phyloP scores from a whole-genome alignment of 2,329 filamentous ascomycete species.

The Rhinocladiella mackenziei region DNA sequence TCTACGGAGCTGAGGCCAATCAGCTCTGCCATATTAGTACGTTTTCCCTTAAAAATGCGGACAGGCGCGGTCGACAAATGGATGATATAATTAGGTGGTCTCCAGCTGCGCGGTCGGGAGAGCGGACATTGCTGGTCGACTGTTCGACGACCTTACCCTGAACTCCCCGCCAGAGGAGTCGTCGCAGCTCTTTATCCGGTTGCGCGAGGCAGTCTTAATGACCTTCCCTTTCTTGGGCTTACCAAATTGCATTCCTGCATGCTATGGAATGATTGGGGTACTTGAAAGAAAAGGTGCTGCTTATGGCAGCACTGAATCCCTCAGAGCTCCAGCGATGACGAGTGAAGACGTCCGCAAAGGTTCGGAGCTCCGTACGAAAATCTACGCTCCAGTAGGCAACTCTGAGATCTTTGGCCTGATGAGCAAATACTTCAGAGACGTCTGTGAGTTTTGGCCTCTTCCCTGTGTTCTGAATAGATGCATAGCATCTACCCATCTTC shows the following conservation, averaged over 20 bases:
- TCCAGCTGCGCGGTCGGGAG: conserved; percentile 15
- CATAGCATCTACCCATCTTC: too few relatives aligned
- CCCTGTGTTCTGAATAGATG: too few relatives aligned
- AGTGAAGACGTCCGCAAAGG: conserved; percentile 9
- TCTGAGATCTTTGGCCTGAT: conserved; percentile 9
- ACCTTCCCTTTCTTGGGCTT: conserved; percentile 13
- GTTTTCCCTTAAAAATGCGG: too few relatives aligned
- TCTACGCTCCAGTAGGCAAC: conserved; percentile 9
- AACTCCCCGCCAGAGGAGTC: conserved; percentile 8
- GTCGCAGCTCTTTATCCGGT: conserved; percentile 3
- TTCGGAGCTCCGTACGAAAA: conserved; percentile 1
- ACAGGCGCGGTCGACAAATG: too few relatives aligned
- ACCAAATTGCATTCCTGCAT: conserved; percentile 15
- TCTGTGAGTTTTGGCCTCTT: conserved; percentile 11
- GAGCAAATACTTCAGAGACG: conserved; percentile 6
- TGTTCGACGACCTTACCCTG: conserved; percentile 13
- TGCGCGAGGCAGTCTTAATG: conserved; percentile 11
- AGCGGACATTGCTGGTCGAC: conserved; percentile 11
- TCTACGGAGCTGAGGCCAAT: too few relatives aligned
- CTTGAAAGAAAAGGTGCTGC: conserved; percentile 8
- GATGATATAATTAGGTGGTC: too few relatives aligned
- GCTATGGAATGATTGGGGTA: conserved; percentile 16
- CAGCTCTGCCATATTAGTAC: too few relatives aligned
- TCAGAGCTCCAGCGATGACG: conserved; percentile 3
- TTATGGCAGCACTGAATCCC: conserved; percentile 5